phyloP scores from a whole-genome alignment of 306 rosid genomes.

The Trifolium repens region DNA sequence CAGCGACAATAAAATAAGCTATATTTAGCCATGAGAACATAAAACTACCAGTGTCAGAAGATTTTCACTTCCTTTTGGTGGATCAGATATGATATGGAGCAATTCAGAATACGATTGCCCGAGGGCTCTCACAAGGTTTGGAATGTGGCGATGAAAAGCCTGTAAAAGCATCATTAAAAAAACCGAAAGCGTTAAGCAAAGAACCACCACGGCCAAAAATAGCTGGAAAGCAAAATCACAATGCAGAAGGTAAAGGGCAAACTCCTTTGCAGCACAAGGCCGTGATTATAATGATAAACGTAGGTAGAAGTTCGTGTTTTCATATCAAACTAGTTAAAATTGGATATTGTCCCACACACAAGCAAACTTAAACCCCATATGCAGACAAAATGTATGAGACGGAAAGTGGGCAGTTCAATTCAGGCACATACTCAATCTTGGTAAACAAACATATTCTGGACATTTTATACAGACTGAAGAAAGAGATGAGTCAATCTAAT shows the following conservation, averaged over 20 bases:
- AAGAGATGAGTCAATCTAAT: not conserved
- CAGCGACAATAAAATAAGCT: conserved; percentile 16
- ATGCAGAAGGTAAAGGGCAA: conserved; percentile 18
- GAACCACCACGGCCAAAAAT: conserved; percentile 1
- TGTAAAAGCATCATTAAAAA: conserved; percentile 47
- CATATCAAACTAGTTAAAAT: not conserved
- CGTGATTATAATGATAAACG: conserved; percentile 18
- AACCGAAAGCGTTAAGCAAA: conserved; percentile 35
- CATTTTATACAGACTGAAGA: not conserved
- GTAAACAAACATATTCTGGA: not conserved
- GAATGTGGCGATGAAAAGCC: conserved; percentile 96
- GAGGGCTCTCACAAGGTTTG: conserved; percentile 82
- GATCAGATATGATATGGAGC: conserved; percentile 86
- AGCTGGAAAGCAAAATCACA: conserved; percentile 37
- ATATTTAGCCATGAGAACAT: conserved; percentile 34
- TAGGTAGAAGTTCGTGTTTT: not conserved
- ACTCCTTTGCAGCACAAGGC: conserved; percentile 8
- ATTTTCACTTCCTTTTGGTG: conserved; percentile 98
- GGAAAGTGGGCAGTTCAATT: conserved; percentile 15
- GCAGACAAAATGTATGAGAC: conserved; percentile 28
- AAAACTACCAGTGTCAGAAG: conserved; percentile 80
- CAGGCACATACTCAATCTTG: conserved; percentile 1
- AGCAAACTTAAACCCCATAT: conserved; percentile 27
- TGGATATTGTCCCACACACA: conserved; percentile 7
- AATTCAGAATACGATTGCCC: conserved; percentile 86